Percentiles rank a stretch among this genome's conserved stretches.
Conservation (phyloP, 305 asterid species). For the Lippia alba region DNA sequence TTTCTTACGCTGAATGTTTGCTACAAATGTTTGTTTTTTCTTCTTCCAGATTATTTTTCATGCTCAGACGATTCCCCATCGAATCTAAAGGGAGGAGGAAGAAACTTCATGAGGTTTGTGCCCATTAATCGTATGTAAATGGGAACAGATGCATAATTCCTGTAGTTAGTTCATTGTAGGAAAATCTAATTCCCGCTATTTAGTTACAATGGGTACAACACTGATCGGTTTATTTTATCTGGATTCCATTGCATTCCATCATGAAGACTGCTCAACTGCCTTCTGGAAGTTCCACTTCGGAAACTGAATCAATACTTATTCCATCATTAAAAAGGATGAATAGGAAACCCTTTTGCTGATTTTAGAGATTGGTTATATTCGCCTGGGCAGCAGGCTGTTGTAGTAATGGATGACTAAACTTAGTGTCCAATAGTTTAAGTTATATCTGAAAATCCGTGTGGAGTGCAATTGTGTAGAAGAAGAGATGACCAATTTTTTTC, state of each 20-base stretch:
- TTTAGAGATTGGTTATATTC: neutral
- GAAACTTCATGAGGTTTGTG: constrained; percentile 48
- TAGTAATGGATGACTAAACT: constrained; percentile 6
- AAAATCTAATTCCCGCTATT: neutral
- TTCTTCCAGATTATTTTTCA: constrained; percentile 73
- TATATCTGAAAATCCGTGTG: constrained; percentile 1
- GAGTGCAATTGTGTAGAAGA: constrained; percentile 4
- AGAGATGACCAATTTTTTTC: neutral
- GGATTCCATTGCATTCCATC: neutral
- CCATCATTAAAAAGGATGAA: neutral
- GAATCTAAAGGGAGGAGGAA: constrained; percentile 50
- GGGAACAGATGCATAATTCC: constrained; percentile 6
- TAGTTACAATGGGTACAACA: constrained; percentile 9
- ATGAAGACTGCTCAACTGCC: neutral
- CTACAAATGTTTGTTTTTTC: constrained; percentile 18
- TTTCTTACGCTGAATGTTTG: neutral
- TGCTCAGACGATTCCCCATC: constrained; percentile 84
- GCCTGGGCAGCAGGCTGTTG: neutral
- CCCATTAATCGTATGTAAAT: neutral
- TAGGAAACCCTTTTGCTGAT: neutral
- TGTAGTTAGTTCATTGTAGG: constrained; percentile 1
- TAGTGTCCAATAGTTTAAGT: neutral
- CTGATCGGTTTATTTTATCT: neutral
- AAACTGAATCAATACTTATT: neutral
- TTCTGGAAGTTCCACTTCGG: neutral